Evolutionary conservation across 176 grass and related monocot genomes (phyloP).

Genomic region (Carex parvula): DNA sequence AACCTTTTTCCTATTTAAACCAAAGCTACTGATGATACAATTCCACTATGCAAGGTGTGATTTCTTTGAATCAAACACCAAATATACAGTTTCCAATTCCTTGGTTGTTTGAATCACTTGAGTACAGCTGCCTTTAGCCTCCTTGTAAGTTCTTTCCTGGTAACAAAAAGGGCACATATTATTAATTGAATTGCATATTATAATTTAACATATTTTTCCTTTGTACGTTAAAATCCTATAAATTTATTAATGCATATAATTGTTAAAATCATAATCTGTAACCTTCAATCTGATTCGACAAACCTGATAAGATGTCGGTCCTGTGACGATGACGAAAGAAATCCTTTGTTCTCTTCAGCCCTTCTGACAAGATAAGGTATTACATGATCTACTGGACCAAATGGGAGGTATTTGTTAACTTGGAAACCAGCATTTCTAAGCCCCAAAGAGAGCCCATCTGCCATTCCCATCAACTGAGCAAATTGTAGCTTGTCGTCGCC

Average conservation of each 20-base stretch:
- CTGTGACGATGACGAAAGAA: conserved; percentile 60
- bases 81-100: not conserved
- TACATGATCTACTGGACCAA: conserved; percentile 84
- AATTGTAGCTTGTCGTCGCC: conserved; percentile 67
- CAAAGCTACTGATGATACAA: not conserved
- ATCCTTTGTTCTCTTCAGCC: conserved; percentile 87
- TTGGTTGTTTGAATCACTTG: conserved; percentile 24
- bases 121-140: conserved; percentile 48
- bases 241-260: not conserved
- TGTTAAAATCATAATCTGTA: not conserved
- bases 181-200: not conserved
- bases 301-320: conserved; percentile 79
- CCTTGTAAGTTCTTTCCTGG: conserved; percentile 73
- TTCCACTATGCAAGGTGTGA: not conserved
- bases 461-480: conserved; percentile 98
- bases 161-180: not conserved
- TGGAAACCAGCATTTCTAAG: conserved; percentile 84
- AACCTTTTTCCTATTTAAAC: not conserved
- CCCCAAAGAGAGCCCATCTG: conserved; percentile 65
- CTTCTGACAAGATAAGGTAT: conserved; percentile 91
- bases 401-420: conserved; percentile 91
- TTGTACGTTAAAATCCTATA: not conserved
- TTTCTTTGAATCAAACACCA: conserved; percentile 3
- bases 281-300: not conserved
- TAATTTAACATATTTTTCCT: not conserved